Percentiles rank a stretch among this genome's conserved stretches.
Evolutionary conservation across 306 rosid species (phyloP).

Genomic region (Acacia crassicarpa): DNA sequence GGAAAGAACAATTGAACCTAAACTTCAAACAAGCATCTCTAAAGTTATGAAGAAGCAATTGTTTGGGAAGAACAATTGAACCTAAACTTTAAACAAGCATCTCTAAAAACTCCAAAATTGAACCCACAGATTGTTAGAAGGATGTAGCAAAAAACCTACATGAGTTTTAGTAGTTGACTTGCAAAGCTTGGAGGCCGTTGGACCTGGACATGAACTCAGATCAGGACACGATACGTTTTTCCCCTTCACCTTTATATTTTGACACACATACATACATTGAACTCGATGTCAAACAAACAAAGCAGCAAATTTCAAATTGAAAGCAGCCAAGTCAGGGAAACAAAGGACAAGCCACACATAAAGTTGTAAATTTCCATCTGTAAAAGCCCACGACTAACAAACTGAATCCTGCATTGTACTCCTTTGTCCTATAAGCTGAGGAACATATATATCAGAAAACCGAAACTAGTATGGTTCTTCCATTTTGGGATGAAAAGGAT

Average conservation of each 20-base stretch:
- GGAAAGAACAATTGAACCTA: conserved; percentile 61
- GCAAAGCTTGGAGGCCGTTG: too few relatives aligned
- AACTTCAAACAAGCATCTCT: too few relatives aligned
- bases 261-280: not conserved
- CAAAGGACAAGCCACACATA: not conserved
- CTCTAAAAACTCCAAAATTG: too few relatives aligned
- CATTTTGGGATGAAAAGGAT: not conserved
- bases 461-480: not conserved
- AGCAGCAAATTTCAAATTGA: not conserved
- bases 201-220: too few relatives aligned
- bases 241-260: too few relatives aligned
- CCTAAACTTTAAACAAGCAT: too few relatives aligned
- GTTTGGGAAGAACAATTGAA: too few relatives aligned
- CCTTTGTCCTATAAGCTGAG: not conserved
- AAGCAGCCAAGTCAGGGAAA: not conserved
- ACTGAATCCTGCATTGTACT: not conserved
- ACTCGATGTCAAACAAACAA: not conserved
- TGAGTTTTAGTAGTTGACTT: too few relatives aligned
- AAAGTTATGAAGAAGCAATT: too few relatives aligned
- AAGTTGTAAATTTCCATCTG: not conserved
- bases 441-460: not conserved
- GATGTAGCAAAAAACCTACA: too few relatives aligned
- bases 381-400: not conserved
- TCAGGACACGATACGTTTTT: too few relatives aligned
- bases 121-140: too few relatives aligned